phyloP scores from a whole-genome alignment of 2,329 filamentous ascomycete species.

The Amylocarpus encephaloides region DNA sequence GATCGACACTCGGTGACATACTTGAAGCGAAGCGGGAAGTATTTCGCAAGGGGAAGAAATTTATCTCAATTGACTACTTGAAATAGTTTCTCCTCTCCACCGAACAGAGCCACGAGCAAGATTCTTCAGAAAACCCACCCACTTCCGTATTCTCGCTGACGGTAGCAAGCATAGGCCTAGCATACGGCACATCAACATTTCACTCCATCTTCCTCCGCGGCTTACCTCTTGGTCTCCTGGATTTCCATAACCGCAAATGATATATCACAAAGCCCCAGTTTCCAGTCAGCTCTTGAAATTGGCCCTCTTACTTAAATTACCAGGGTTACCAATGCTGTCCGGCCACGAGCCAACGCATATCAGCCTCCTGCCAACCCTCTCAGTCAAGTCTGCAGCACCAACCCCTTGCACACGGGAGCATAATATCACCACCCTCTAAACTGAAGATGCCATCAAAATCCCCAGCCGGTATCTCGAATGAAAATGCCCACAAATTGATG shows the following conservation, averaged over 20 bases:
- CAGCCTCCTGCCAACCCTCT: not conserved
- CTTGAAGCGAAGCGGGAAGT: too few relatives aligned
- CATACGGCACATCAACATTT: too few relatives aligned
- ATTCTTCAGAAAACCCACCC: too few relatives aligned
- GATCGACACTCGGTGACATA: too few relatives aligned
- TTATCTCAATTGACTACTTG: too few relatives aligned
- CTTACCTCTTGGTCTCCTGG: not conserved
- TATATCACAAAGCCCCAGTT: not conserved
- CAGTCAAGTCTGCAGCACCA: constrained; percentile 7
- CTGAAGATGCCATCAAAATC: not conserved
- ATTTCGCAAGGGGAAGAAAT: too few relatives aligned
- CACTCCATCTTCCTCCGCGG: not conserved
- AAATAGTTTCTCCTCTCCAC: too few relatives aligned
- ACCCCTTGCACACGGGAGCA: constrained; percentile 6
- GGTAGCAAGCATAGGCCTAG: too few relatives aligned
- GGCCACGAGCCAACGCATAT: constrained; percentile 8
- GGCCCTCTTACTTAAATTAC: constrained; percentile 1
- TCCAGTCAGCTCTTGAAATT: constrained; percentile 3
- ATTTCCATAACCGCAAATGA: not conserved
- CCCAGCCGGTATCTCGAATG: not conserved
- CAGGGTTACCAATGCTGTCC: constrained; percentile 9
- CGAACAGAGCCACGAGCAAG: too few relatives aligned
- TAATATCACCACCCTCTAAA: constrained; percentile 8
- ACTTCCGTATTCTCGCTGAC: too few relatives aligned
- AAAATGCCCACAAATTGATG: not conserved